Evolutionary conservation across 2,329 filamentous ascomycete species (phyloP).

Genomic region (Aspergillus fijiensis): DNA sequence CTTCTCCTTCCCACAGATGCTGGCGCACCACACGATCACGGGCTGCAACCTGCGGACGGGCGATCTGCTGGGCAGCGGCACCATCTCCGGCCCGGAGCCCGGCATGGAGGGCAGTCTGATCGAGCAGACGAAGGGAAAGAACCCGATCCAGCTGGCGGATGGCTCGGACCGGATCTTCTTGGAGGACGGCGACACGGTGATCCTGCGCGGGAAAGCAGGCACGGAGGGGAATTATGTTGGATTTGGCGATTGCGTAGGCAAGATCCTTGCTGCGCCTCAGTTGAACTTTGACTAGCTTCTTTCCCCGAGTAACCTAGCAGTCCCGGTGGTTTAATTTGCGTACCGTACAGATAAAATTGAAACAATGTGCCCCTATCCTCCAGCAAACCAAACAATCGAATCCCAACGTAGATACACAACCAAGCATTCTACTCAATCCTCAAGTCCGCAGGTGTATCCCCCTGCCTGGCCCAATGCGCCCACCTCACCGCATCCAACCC

Average conservation of each 20-base stretch:
- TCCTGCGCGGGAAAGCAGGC: constrained; percentile 65
- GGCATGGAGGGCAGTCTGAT: constrained; percentile 66
- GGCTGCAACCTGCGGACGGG: constrained; percentile 73
- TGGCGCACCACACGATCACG: constrained; percentile 74
- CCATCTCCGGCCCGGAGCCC: constrained; percentile 66
- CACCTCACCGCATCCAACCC: constrained; percentile 52
- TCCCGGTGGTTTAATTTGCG: too few species aligned
- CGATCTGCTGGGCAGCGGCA: constrained; percentile 75
- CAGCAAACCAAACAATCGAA: background rate
- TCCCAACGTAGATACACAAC: background rate
- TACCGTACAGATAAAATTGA: background rate
- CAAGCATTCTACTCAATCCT: constrained; percentile 13
- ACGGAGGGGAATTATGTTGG: constrained; percentile 68
- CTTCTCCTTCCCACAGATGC: constrained; percentile 83
- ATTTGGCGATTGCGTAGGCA: constrained; percentile 71
- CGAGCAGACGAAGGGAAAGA: constrained; percentile 71
- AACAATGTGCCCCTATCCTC: background rate
- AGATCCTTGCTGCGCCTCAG: constrained; percentile 52
- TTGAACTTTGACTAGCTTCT: constrained; percentile 19
- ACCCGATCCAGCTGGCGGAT: constrained; percentile 58
- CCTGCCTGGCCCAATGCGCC: constrained; percentile 56
- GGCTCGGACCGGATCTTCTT: constrained; percentile 70
- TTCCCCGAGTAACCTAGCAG: too few species aligned
- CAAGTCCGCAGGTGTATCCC: constrained; percentile 54
- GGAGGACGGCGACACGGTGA: constrained; percentile 70